These are phyloP conservation scores for Sclerotinia sclerotiorum DNA, from an alignment of 2,329 filamentous ascomycete genomes.

Conservation along the genomic window DNA sequence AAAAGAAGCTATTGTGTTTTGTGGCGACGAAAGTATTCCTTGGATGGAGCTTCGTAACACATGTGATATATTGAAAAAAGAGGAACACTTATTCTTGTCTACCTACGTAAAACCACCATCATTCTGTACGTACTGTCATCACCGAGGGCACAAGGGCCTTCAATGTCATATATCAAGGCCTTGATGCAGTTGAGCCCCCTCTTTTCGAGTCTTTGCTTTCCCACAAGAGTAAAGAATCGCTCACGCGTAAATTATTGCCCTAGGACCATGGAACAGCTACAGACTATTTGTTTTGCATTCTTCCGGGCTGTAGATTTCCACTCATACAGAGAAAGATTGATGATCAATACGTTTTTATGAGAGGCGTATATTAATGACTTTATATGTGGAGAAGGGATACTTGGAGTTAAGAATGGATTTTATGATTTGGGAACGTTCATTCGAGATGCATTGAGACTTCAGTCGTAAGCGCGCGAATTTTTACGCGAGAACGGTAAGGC, in stretches of 20 bases:
- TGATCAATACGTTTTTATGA: slow-evolving; percentile 28
- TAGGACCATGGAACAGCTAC: slow-evolving; percentile 30
- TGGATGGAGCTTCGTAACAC: slow-evolving; percentile 42
- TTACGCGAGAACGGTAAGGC: neutral
- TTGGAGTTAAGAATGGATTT: slow-evolving; percentile 23
- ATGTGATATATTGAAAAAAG: slow-evolving; percentile 29
- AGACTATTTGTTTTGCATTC: slow-evolving; percentile 33
- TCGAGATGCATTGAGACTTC: slow-evolving; percentile 31
- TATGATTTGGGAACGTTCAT: slow-evolving; percentile 20
- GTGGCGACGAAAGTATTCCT: slow-evolving; percentile 41
- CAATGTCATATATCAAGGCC: slow-evolving; percentile 33
- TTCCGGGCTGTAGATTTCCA: slow-evolving; percentile 36
- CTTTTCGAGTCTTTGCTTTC: slow-evolving; percentile 35
- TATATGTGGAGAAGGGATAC: slow-evolving; percentile 36
- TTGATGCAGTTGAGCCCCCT: slow-evolving; percentile 24
- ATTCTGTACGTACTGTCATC: slow-evolving; percentile 29
- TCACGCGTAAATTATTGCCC: slow-evolving; percentile 26
- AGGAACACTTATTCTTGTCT: slow-evolving; percentile 25
- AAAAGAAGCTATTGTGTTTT: slow-evolving; percentile 41
- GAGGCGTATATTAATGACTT: slow-evolving; percentile 37
- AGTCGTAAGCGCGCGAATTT: neutral
- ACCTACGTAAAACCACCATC: slow-evolving; percentile 30
- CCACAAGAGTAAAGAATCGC: slow-evolving; percentile 37
- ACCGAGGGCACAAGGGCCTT: slow-evolving; percentile 32
- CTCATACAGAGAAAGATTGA: slow-evolving; percentile 28